These are phyloP conservation scores for Calonectria crousiana DNA, from an alignment of 2,329 filamentous ascomycete species.

Conservation along the genomic window DNA sequence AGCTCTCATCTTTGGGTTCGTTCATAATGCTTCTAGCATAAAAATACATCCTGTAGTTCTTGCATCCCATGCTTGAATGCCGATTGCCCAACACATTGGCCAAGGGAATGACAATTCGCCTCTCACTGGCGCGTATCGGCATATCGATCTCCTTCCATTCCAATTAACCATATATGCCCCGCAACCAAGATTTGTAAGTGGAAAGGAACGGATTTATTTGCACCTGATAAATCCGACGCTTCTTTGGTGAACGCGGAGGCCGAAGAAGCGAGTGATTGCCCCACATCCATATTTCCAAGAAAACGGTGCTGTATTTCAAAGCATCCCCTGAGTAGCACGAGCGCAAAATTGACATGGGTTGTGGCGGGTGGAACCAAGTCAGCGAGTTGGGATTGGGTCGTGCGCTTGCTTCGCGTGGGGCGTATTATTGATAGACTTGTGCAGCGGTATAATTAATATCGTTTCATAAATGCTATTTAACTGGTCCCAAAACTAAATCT, in stretches of 20 bases:
- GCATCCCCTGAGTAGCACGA: background rate
- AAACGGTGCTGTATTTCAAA: background rate
- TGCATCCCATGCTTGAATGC: too few relatives aligned
- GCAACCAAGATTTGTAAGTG: background rate
- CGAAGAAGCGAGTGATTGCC: background rate
- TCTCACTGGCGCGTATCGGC: too few relatives aligned
- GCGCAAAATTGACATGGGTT: background rate
- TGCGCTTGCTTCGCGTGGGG: background rate
- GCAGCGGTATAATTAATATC: too few relatives aligned
- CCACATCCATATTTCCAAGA: background rate
- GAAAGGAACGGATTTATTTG: background rate
- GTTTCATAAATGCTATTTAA: too few relatives aligned
- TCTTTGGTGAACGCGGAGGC: background rate
- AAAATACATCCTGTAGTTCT: background rate
- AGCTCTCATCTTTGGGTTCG: background rate
- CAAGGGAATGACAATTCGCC: too few relatives aligned
- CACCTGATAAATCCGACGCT: background rate
- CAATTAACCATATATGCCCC: background rate
- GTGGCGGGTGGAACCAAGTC: background rate
- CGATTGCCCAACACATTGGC: too few relatives aligned
- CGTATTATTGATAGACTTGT: too few relatives aligned
- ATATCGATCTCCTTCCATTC: background rate
- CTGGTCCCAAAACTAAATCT: too few relatives aligned
- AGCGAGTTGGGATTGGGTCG: background rate
- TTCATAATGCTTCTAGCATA: background rate